Percentiles rank a stretch among this genome's conserved stretches.
Conservation (phyloP, 139 green algal genomes). For the Marvania coccoides region DNA sequence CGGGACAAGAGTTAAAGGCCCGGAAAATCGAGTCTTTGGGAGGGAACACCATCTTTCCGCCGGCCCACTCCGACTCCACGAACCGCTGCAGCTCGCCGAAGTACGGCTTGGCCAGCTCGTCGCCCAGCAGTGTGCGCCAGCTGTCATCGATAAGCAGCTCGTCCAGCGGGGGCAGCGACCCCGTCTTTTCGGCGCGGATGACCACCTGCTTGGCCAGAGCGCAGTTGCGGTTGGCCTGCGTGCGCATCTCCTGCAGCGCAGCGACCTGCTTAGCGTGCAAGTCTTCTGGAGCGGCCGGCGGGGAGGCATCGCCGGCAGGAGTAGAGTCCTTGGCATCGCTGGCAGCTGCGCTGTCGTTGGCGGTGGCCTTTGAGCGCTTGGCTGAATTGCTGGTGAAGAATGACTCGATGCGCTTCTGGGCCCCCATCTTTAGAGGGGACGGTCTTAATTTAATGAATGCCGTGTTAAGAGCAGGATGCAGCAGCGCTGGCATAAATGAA, state of each 20-base stretch:
- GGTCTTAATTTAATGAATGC: too few species aligned
- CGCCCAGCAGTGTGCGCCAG: slow-evolving; percentile 41
- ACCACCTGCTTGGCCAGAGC: slow-evolving; percentile 27
- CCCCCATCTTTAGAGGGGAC: slow-evolving; percentile 1
- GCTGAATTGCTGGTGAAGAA: slow-evolving; percentile 10
- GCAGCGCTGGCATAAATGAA: too few species aligned
- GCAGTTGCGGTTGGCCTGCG: slow-evolving; percentile 21
- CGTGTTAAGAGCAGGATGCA: too few species aligned
- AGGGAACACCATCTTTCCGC: slow-evolving; percentile 61
- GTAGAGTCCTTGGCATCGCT: neutral
- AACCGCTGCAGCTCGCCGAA: slow-evolving; percentile 49
- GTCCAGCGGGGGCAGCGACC: slow-evolving; percentile 19
- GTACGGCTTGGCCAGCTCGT: slow-evolving; percentile 48
- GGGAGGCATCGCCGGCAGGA: neutral
- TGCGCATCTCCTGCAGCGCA: slow-evolving; percentile 3
- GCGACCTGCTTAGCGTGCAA: neutral
- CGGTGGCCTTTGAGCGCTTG: neutral
- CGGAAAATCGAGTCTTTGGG: slow-evolving; percentile 68
- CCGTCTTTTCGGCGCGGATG: neutral
- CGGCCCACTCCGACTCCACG: slow-evolving; percentile 55
- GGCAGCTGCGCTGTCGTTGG: neutral
- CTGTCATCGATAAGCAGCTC: slow-evolving; percentile 49
- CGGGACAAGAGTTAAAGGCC: slow-evolving; percentile 52
- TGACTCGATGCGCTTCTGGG: slow-evolving; percentile 16
- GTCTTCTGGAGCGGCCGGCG: neutral